Conservation (phyloP, 2,329 filamentous ascomycete genomes). For the Diaporthe sp. region DNA sequence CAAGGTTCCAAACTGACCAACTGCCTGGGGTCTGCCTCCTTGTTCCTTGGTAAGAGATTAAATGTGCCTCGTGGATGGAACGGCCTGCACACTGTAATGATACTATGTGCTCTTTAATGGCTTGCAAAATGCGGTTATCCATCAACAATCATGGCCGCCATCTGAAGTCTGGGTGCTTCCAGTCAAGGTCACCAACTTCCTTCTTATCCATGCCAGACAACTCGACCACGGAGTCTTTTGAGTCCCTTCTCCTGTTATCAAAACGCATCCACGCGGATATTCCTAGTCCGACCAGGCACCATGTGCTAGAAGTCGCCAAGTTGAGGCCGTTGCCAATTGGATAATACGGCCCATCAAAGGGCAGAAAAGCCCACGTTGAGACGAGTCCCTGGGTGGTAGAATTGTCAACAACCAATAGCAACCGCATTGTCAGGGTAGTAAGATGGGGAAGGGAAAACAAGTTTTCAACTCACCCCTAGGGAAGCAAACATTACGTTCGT, state of each 20-base stretch:
- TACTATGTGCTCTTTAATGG: accelerated
- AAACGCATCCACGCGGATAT: slow-evolving; percentile 71
- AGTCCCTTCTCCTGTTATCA: slow-evolving; percentile 71
- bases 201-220: slow-evolving; percentile 66
- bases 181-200: slow-evolving; percentile 73
- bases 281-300: slow-evolving; percentile 62
- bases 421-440: neutral
- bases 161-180: slow-evolving; percentile 76
- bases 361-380: slow-evolving; percentile 74
- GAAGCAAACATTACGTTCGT: slow-evolving; percentile 39
- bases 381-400: slow-evolving; percentile 50
- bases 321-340: slow-evolving; percentile 80
- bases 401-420: neutral
- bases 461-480: neutral
- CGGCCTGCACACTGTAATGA: neutral
- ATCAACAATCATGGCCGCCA: slow-evolving; percentile 57
- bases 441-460: no score
- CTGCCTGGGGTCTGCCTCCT: no score
- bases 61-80: neutral
- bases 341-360: slow-evolving; percentile 73
- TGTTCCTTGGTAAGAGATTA: no score
- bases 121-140: no score
- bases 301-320: slow-evolving; percentile 69
- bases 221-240: slow-evolving; percentile 67
- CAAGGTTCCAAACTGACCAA: no score